Evolutionary conservation across 2,329 filamentous ascomycete genomes (phyloP), one percentile per base, ranked within the genome.

Genomic region (Fusarium torulosum): DNA sequence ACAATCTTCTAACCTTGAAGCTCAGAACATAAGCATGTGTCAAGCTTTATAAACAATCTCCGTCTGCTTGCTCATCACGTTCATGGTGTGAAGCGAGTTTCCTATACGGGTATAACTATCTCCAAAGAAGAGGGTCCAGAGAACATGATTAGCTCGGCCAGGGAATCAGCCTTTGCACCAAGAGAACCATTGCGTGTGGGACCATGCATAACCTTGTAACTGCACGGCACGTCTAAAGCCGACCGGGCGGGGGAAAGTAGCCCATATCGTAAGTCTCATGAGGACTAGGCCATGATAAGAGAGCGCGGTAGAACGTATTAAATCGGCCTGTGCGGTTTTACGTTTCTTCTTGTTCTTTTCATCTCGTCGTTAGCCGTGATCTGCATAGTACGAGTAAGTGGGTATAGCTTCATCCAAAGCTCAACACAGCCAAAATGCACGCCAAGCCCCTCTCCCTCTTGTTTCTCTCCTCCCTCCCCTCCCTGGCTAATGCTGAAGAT

Each of bases 401-500:
- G 45, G 57, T 42, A 61, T 59, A 65, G 53, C 43, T 60, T 66
- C 46, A 47, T 25, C 31, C 41, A 41, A 37, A 45, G 25, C 49
- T 23, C 29, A 60, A 19, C 33, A 37, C 51, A 43, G n/a, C 47
- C 20, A 52, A 58, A 50, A 83, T 83, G 81, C 78, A 75, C 55
- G 70, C 78, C 70, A 82, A 81, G 63, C 72, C 79, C 23, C 62
- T 82, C 57, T 71, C 83, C 59, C 69, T 73, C 43, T 59, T 71
- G 41, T 66, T 82, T 31, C 61, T 71, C 41, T 66, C 82, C 63
- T 77, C 81, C 41, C 72, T 82, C 47, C 75, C 79, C 53, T 70
- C 81, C 47, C 63, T 80, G 60, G 45, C 74, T 77, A 44, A 71
- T 64, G 80, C 80, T 20, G 92, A 96, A 81, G 91, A 89, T 1